phyloP scores from a whole-genome alignment of 192 early-diverging fungal genomes.

The Backusella liffmaniae region DNA sequence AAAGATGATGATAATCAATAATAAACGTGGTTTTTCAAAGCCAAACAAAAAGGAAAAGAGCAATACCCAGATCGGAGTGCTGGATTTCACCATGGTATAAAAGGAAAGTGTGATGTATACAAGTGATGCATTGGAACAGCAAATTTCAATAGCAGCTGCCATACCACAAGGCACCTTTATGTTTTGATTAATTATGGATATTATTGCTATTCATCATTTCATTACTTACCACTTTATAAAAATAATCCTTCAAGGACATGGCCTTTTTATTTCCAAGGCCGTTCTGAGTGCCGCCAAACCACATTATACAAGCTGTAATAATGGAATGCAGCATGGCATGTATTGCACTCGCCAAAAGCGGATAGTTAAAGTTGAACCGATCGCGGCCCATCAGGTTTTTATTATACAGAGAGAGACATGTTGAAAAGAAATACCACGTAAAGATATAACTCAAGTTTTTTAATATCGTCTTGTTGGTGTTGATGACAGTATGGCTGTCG shows the following conservation, averaged over 20 bases:
- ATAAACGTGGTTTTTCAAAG: constrained; percentile 64
- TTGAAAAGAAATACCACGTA: constrained; percentile 77
- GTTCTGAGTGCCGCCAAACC: constrained; percentile 28
- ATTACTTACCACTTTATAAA: constrained; percentile 37
- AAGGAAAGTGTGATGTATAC: constrained; percentile 83
- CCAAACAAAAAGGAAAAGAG: constrained; percentile 81
- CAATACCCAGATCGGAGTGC: constrained; percentile 67
- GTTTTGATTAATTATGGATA: neutral
- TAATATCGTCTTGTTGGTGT: neutral
- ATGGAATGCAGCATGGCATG: constrained; percentile 73
- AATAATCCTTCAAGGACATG: constrained; percentile 23
- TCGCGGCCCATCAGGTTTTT: constrained; percentile 78
- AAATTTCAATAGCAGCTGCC: constrained; percentile 81
- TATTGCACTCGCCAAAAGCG: constrained; percentile 75
- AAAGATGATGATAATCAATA: constrained; percentile 62
- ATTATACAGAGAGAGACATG: constrained; percentile 79
- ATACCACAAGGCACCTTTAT: constrained; percentile 52
- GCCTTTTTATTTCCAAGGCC: constrained; percentile 21
- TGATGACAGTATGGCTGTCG: neutral
- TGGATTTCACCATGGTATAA: constrained; percentile 79
- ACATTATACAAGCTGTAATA: constrained; percentile 56
- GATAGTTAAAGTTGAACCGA: constrained; percentile 71
- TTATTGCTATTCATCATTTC: neutral
- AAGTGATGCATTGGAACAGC: constrained; percentile 76
- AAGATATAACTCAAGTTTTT: constrained; percentile 47